Evolutionary conservation across 1,139 yeast genomes (phyloP), one percentile per base, ranked within the genome.

Genomic region (Blastobotrys ciferrii): DNA sequence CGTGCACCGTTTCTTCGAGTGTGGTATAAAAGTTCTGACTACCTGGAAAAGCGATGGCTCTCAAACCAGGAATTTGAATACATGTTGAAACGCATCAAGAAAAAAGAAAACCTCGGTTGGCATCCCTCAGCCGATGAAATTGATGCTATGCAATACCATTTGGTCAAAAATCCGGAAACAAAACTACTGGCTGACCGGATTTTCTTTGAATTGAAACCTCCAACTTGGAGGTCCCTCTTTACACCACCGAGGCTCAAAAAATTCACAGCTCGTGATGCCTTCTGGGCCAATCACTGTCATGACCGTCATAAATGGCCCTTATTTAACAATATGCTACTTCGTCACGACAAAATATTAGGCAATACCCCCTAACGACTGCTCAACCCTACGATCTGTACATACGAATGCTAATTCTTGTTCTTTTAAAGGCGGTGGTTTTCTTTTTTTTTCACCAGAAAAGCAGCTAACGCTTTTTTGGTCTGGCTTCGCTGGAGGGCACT

Each of bases 261-360:
- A 13, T 36, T 36, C 14, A 36, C 28, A 7, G 40, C 40, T 9
- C 17, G 28, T 12, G 40, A 36, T 7, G 40, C 28, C 9, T 36
- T 36, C 18, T 36, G 40, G 40, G 40, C 40, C 4, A 47, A 47
- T 23, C 43, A 43, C 3, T n/a, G 31, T 12, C 43, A 43, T 23
- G 50, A 47, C 30, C 13, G 32, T 17, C 41, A 31, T 18, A 47
- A 47, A 47, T 47, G 50, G 50, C 36, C 41, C 9, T 43, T 47
- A 6, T 47, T 42, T 18, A 47, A 47, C 15, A 13, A 15, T 12
- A 47, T 47, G 50, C 45, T 47, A 7, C 3, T 47, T 19, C 46
- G 50, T 14, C 50, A 47, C 33, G 50, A 47, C 30, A 11, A 33
- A 17, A 17, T 45, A 14, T 18, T 36, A n/a, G n/a, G n/a, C n/a